Base-by-base conservation (phyloP, 192 early-diverging fungal genomes). In the Gonapodya prolifera region DNA sequence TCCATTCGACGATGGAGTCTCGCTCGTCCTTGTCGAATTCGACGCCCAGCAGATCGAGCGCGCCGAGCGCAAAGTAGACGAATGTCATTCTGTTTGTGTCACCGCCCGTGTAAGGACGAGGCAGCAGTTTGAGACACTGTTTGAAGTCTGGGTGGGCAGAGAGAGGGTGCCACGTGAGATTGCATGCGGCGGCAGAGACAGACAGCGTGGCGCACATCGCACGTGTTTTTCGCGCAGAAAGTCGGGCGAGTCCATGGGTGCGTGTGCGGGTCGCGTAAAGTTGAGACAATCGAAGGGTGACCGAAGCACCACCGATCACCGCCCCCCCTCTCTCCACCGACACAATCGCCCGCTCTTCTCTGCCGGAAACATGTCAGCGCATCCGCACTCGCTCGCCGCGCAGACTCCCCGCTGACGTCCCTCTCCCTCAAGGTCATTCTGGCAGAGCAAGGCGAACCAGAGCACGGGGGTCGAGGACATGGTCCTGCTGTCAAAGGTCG, bases 401-500 rank as follows among this genome's bases (percentile, higher is more conserved):
- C 23, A 8, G 45, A 61, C 8, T 23, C 45, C 45, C 23, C 23
- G 45, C 8, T 61, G 45, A 23, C 23, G 45, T 23, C 8, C 23
- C 8, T 61, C 45, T 61, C 8, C 8, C 23, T 61, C 45, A 61
- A 61, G 45, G 45, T 8, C 45, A 16, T 61, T 61, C 45, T 75
- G 73, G 73, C 73, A 75, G 35, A 13, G 8, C 31, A 75, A 75
- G 35, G 73, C 35, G 8, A 45, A 45, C n/a, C 73, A 75, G 35
- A 73, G 70, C 1, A 30, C 84, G 82, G 86, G 86, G 1, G 84
- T 87, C 35, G 86, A 87, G 70, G 96, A 98, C 81, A 93, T 96
- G 94, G 94, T 94, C 1, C 86, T 95, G 79, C 81, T 98, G 85
- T 90, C 91, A 34, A 96, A 97, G 85, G 93, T 98, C 86, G 93